A percentile compares a stretch with the other conserved stretches of the same genome.
Conservation (phyloP, 1,284 basidiomycete genomes). For the Ganoderma multipileum region DNA sequence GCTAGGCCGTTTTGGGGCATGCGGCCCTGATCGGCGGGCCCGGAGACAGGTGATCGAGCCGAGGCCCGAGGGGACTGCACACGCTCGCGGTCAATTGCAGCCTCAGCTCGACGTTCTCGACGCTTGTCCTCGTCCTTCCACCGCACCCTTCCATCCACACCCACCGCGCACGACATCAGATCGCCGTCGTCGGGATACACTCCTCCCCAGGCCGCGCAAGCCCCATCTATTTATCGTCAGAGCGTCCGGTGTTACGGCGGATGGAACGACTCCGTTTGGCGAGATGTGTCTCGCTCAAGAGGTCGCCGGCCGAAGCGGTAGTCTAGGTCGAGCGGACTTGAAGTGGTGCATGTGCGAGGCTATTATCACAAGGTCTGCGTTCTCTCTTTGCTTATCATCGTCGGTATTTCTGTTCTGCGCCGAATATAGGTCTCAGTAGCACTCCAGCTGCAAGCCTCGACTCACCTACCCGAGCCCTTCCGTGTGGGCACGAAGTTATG, state of each 20-base stretch:
- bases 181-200: background rate
- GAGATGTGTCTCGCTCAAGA: background rate
- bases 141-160: background rate
- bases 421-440: background rate
- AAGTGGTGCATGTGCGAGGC: background rate
- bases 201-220: background rate
- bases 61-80: conserved; percentile 6
- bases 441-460: background rate
- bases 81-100: background rate
- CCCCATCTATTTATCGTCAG: background rate
- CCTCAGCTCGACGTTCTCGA: conserved; percentile 3
- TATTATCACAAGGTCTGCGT: background rate
- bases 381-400: background rate
- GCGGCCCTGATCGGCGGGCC: conserved; percentile 31
- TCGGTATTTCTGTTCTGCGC: background rate
- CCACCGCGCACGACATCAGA: background rate
- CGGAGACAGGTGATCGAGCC: conserved; percentile 15
- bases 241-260: background rate
- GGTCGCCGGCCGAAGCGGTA: background rate
- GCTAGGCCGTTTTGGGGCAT: conserved; percentile 20
- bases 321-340: background rate
- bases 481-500: background rate
- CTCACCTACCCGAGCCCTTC: background rate
- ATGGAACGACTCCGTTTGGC: background rate
- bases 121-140: background rate